Evolutionary conservation across 768 basidiomycete species (phyloP), one percentile per base, ranked within the genome.

Genomic region (Plicaturopsis crispa): DNA sequence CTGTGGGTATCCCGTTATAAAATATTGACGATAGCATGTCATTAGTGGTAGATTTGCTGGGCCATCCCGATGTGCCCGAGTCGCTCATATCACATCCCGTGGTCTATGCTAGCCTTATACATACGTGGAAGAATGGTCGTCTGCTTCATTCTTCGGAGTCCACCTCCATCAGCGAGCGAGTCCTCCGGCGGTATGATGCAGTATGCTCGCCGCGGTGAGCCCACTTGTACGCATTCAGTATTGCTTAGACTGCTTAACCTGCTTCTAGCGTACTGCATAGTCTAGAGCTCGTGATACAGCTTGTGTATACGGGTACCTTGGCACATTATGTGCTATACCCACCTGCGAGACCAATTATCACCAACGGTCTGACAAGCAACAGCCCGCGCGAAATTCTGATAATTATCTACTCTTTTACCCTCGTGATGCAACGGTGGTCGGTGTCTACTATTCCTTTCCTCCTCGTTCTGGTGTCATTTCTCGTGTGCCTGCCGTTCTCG

Each of bases 181-280:
- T 43, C 28, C 39, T 49, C 22, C 46, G 41, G 26, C 56, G 56
- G 10, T 60, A 67, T 31, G 66, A 70, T 39, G 48, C 51, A n/a
- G 38, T 63, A 14, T 57, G 60, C 33, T 70, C 70, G 10, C 75
- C 75, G 14, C 57, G 72, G 75, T 75, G 36, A 47, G 61, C 42
- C 20, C 20, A 13, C 6, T 18, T 13, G 6, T 8, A 16, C 38
- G 4, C 24, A 10, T 30, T 2, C 14, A 24, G 18, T 13, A 21
- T 14, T 38, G 36, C 31, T 6, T 31, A n/a, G n/a, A 33, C 38
- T 34, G 35, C 23, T 36, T 35, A 6, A n/a, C n/a, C 41, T 5
- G 5, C 36, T 20, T 30, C 13, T 31, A 78, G 74, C 8, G 60
- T 66, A 17, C 35, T 66, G 17, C 73, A 77, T 55, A 45, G 61